Base-by-base conservation (phyloP, 441 rosid genomes). In the Euphorbia schlechtendalii region DNA sequence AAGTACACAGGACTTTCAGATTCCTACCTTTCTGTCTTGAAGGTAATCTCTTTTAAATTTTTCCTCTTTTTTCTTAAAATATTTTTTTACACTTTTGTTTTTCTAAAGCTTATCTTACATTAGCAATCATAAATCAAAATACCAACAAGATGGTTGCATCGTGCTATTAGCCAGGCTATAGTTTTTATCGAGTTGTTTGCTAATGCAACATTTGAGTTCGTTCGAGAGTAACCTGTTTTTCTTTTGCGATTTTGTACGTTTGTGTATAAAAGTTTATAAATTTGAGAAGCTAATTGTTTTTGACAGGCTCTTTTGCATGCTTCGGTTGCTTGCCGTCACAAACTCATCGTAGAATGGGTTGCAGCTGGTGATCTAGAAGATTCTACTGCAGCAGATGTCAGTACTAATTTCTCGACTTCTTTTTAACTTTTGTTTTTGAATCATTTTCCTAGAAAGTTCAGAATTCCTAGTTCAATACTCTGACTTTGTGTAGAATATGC, bases 281-380 rank as follows among this genome's bases (percentile, higher is more conserved):
- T 57, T 17, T 58, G 18, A 21, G 61, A 52, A 57, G 38, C 43
- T 61, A 40, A 68, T 25, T 56, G 53, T 72, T 60, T 70, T 24
- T 70, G 59, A 49, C 77, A 88, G 96, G 96, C 96, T 61, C 96
- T 88, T 69, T 69, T 86, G 76, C 96, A 88, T 81, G 96, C 96
- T 73, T 88, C 92, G 67, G 92, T 88, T 75, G 70, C 71, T 66
- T 75, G 85, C 68, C 81, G 51, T 53, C 80, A 74, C 76, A 88
- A 84, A 74, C 92, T 86, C 58, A 49, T 79, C 40, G 68, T 88
- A 69, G 87, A 88, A 59, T 86, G 93, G 93, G 83, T 91, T 76
- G 89, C 93, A 65, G 94, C 96, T 27, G 75, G 88, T 65, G 96
- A 88, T 78, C 92, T 91, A 28, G 96, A 91, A 82, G 80, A 81